Evolutionary conservation across 148 eudicot species (phyloP).

Genomic region (Rhododendron henanense): DNA sequence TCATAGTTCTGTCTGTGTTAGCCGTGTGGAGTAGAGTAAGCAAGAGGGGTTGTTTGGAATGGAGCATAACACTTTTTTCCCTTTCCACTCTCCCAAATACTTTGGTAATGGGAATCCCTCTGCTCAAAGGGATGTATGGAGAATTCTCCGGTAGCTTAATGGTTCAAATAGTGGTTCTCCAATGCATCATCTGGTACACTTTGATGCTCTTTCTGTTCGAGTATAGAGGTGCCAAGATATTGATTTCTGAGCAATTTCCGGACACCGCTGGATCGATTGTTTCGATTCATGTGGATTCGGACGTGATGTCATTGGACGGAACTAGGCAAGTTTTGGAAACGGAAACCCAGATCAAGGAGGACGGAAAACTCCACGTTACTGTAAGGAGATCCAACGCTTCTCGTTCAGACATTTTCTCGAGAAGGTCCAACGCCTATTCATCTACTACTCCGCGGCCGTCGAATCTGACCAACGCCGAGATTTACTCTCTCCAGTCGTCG

Average conservation of each 20-base stretch:
- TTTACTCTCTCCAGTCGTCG: constrained; percentile 72
- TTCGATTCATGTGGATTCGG: constrained; percentile 87
- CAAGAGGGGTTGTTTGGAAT: constrained; percentile 64
- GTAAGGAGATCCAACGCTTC: constrained; percentile 79
- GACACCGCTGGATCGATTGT: constrained; percentile 80
- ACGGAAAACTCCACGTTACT: constrained; percentile 77
- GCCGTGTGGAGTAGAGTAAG: constrained; percentile 50
- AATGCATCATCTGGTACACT: constrained; percentile 93
- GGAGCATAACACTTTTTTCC: constrained; percentile 83
- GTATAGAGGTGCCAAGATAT: constrained; percentile 64
- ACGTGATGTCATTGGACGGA: constrained; percentile 76
- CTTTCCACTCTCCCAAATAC: constrained; percentile 87
- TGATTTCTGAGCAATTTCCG: constrained; percentile 92
- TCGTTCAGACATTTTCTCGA: constrained; percentile 63
- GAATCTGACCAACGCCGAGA: constrained; percentile 82
- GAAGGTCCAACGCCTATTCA: constrained; percentile 54
- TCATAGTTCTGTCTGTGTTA: constrained; percentile 46
- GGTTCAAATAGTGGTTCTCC: constrained; percentile 92
- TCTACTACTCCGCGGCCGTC: constrained; percentile 62
- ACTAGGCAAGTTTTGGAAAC: constrained; percentile 55
- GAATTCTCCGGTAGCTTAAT: constrained; percentile 71
- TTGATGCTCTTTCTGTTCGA: constrained; percentile 91
- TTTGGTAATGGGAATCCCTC: constrained; percentile 90
- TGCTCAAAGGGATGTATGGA: constrained; percentile 90
- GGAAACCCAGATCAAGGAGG: constrained; percentile 68